These are phyloP conservation scores for Trypanosoma mega DNA, from an alignment of 208 protist species.

Conservation along the genomic window DNA sequence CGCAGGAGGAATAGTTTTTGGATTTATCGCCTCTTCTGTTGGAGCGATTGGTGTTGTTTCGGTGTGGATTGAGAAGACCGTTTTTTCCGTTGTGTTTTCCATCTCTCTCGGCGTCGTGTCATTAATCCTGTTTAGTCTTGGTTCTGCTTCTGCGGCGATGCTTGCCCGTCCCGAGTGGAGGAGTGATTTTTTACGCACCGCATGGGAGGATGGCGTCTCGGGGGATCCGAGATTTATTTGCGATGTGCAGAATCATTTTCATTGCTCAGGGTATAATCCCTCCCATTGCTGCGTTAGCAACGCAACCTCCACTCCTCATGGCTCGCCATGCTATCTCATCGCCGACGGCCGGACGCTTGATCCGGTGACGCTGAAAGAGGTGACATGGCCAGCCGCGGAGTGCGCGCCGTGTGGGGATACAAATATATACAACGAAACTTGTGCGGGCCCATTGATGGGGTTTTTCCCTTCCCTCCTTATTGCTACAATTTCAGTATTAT, in stretches of 20 bases:
- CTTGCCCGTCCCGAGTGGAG: constrained; percentile 2
- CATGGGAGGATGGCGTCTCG: constrained; percentile 31
- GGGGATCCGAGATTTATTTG: constrained; percentile 28
- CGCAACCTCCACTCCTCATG: neutral
- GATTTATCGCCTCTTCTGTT: constrained; percentile 8
- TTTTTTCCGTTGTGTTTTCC: constrained; percentile 2
- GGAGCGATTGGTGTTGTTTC: constrained; percentile 17
- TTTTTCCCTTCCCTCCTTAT: neutral
- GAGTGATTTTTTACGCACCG: constrained; percentile 3
- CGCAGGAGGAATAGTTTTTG: constrained; percentile 4
- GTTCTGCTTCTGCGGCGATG: constrained; percentile 1
- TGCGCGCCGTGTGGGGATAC: constrained; percentile 31
- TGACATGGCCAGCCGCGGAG: constrained; percentile 33
- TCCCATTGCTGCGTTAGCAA: constrained; percentile 42
- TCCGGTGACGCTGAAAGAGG: constrained; percentile 12
- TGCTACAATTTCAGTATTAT: neutral
- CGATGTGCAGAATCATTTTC: constrained; percentile 30
- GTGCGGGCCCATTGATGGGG: neutral
- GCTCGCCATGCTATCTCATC: constrained; percentile 34
- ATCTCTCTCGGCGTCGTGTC: constrained; percentile 9
- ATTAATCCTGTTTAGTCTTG: constrained; percentile 20
- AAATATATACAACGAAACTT: constrained; percentile 25
- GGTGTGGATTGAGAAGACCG: constrained; percentile 5
- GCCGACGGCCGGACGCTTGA: constrained; percentile 42
- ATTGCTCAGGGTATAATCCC: constrained; percentile 45